phyloP scores from a whole-genome alignment of 495 filamentous ascomycete species.

The Xylaria longipes region DNA sequence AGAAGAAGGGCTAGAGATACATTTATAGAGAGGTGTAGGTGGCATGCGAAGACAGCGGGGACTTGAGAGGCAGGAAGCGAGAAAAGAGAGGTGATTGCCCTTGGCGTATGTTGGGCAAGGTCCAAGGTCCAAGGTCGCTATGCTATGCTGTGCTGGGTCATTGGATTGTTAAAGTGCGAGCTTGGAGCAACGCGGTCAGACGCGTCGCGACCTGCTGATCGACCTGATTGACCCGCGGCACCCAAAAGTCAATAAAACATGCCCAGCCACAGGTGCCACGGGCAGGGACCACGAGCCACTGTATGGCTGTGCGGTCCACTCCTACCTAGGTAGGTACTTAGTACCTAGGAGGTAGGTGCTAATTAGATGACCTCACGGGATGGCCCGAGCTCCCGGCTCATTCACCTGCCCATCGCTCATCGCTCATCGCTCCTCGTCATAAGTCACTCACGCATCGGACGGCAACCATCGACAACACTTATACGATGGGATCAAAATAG shows the following conservation, averaged over 20 bases:
- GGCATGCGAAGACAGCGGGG: background rate
- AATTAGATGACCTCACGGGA: slow-evolving; percentile 4
- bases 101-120: background rate
- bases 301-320: background rate
- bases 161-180: slow-evolving; percentile 11
- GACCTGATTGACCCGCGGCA: background rate
- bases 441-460: background rate
- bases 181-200: slow-evolving; percentile 26
- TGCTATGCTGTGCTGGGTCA: background rate
- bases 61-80: background rate
- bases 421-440: background rate
- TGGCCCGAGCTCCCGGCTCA: slow-evolving; percentile 33
- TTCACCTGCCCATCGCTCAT: background rate
- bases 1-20: background rate
- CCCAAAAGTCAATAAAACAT: slow-evolving; percentile 32
- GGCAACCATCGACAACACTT: background rate
- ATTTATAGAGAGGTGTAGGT: background rate
- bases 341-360: too few species aligned
- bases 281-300: too few species aligned
- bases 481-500: background rate
- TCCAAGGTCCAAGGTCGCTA: too few species aligned
- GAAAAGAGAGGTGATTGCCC: background rate
- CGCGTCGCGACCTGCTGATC: slow-evolving; percentile 15
- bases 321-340: background rate
- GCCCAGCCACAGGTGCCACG: slow-evolving; percentile 30